Base-by-base conservation (phyloP, 2,329 filamentous ascomycete species). In the Helotiales sp. region DNA sequence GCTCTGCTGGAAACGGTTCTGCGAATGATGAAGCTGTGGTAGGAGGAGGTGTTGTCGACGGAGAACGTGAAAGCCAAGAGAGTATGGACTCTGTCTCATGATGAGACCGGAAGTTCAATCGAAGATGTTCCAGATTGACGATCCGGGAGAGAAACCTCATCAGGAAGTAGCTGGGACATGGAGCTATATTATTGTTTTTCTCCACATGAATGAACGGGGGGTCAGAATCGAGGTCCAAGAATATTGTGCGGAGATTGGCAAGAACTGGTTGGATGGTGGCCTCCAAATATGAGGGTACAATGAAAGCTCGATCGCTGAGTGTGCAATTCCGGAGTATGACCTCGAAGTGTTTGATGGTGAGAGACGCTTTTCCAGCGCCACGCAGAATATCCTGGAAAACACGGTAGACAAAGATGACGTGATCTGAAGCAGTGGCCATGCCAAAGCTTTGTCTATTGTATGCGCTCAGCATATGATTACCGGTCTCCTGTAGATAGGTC, bases 51-150 rank as follows among this genome's bases (percentile, higher is more conserved):
- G 15, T 17, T 13, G n/a, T n/a, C 10, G 30, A 2, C 13, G 45
- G 28, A 1, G 52, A 32, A 20, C 61, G 50, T 24, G 67, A 63
- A 3, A 71, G 54, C 69, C 69, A 71, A 1, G 65, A 60, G 1
- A 71, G 49, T 6, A 68, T 32, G 5, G 62, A 54, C 17, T 54
- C 54, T 8, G 40, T 60, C 7, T 57, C 15, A 11, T 32, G 17
- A 49, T 60, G 58, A 2, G 20, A 3, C 17, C 49, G 67, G 32
- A 85, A 83, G 70, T 88, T 89, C 50, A 89, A 73, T 2, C 87
- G 82, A 5, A 89, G 78, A 70, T 86, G 82, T 32, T 80, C 79
- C 6, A 89, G 67, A 20, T 84, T 83, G 3, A 76, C 67, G 0
- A 80, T 74, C 30, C 75, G 75, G 0, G 73, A 72, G 5, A 87